Base-by-base conservation (phyloP, 1,139 yeast species). In the Nakaseomyces uthaithaninus region DNA sequence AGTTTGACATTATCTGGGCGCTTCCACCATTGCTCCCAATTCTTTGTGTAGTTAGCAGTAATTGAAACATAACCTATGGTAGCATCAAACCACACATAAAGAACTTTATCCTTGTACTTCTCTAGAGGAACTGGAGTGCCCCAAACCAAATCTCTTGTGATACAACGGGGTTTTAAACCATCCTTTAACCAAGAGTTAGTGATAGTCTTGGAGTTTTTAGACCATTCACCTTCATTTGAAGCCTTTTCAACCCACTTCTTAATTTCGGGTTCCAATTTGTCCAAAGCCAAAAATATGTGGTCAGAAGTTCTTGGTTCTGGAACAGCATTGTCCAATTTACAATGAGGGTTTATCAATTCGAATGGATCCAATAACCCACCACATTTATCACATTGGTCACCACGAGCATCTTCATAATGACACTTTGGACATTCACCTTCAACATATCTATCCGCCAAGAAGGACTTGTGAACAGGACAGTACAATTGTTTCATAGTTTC, bases 41-140 rank as follows among this genome's bases (percentile, higher is more conserved):
- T 75, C 44, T 83, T 74, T 48, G 87, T 81, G 65, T 89, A 93
- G 63, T 82, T 83, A 24, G 97, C 96, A 30, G 99, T 93, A 56
- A 91, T 91, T 41, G 96, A 86, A 47, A 89, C 79, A 62, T 91
- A 91, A 33, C 99, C 99, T 53, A 91, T 89, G 37, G 95, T 77
- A 35, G 99, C 99, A 66, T 91, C 99, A 53, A 91, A 91, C 99
- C 99, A 91, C 45, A 91, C 99, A 59, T 91, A 91, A 57, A 91
- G 70, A 12, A 91, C 98, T 66, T 91, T 91, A 40, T 86, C 80
- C 51, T 81, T 77, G 67, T 73, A 91, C 35, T 76, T 78, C 50
- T 83, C 78, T 50, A 84, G 68, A 39, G 98, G 98, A 25, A 91
- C 97, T 3, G 97, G 96, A 8, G 95, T 87, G 60, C 99, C 99